Percentiles rank a stretch among this genome's conserved stretches.
Conservation (phyloP, 208 protist species). For the Leishmania turanica region DNA sequence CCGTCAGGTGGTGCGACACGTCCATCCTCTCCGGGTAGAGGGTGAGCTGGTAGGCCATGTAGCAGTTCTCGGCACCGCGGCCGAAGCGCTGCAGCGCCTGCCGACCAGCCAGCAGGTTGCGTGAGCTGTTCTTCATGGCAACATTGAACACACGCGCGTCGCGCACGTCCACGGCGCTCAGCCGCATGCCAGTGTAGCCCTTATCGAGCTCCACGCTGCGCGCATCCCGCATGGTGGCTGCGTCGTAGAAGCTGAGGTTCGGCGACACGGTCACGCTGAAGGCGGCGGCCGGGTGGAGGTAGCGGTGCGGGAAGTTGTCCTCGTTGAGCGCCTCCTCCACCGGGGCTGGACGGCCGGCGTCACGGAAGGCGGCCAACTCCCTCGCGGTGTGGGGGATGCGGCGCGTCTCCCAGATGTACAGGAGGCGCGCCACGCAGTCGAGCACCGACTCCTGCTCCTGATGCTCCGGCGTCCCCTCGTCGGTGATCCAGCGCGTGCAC, state of each 20-base stretch:
- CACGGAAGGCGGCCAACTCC: slow-evolving; percentile 30
- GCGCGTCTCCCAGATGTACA: slow-evolving; percentile 80
- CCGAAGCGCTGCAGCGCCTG: slow-evolving; percentile 65
- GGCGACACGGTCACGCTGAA: slow-evolving; percentile 62
- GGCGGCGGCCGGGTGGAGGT: slow-evolving; percentile 68
- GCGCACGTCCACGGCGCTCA: slow-evolving; percentile 58
- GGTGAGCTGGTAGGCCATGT: slow-evolving; percentile 69
- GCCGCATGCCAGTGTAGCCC: slow-evolving; percentile 63
- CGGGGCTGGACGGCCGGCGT: slow-evolving; percentile 5
- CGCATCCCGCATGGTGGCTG: slow-evolving; percentile 45
- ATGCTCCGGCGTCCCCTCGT: slow-evolving; percentile 5
- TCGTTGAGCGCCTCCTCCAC: slow-evolving; percentile 77
- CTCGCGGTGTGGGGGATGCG: slow-evolving; percentile 66
- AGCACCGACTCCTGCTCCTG: slow-evolving; percentile 39
- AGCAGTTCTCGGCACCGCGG: slow-evolving; percentile 63
- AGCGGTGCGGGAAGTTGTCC: slow-evolving; percentile 85
- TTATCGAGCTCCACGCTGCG: slow-evolving; percentile 69
- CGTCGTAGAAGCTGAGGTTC: slow-evolving; percentile 50
- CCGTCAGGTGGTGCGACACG: slow-evolving; percentile 62
- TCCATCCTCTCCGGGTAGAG: slow-evolving; percentile 69
- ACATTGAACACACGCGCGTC: slow-evolving; percentile 82
- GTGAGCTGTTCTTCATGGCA: slow-evolving; percentile 66
- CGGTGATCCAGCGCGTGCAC: slow-evolving; percentile 25
- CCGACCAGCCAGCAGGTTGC: slow-evolving; percentile 69
- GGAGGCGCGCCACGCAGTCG: slow-evolving; percentile 58